Evolutionary conservation across 768 basidiomycete species (phyloP).

Genomic region (Hemileccinum rubropunctum): DNA sequence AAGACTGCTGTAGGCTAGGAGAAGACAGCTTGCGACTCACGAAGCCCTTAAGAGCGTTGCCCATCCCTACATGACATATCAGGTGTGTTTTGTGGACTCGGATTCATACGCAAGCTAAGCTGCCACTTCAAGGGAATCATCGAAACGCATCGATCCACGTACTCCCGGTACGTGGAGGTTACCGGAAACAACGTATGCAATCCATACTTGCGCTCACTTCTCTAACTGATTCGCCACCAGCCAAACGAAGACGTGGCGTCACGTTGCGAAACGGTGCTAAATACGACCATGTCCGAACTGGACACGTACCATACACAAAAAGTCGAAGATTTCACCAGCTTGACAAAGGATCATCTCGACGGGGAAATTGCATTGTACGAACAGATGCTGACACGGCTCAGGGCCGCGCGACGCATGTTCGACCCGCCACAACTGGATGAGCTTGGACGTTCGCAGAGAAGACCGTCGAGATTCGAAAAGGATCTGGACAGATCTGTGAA

Average conservation of each 20-base stretch:
- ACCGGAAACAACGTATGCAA: constrained; percentile 28
- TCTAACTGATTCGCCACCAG: constrained; percentile 31
- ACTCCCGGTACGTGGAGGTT: constrained; percentile 62
- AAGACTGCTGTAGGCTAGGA: constrained; percentile 52
- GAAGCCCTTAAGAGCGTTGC: constrained; percentile 74
- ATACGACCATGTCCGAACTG: constrained; percentile 87
- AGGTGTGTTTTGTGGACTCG: constrained; percentile 38
- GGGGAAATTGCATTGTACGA: constrained; percentile 77
- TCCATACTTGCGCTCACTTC: background rate
- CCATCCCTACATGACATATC: constrained; percentile 71
- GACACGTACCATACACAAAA: constrained; percentile 77
- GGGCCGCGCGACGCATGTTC: constrained; percentile 52
- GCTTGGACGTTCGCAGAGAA: constrained; percentile 49
- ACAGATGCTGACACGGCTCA: constrained; percentile 61
- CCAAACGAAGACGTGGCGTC: constrained; percentile 62
- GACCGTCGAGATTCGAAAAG: constrained; percentile 74
- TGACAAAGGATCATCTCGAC: constrained; percentile 70
- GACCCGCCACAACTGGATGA: constrained; percentile 47
- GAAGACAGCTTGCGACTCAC: constrained; percentile 70
- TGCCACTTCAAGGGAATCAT: constrained; percentile 51
- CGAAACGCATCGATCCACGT: constrained; percentile 71
- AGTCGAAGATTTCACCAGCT: constrained; percentile 57
- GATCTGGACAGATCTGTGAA: constrained; percentile 57
- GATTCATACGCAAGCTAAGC: background rate
- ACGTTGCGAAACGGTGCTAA: constrained; percentile 85